Conservation (phyloP, 805 yeast genomes). For the Hanseniaspora occidentalis region DNA sequence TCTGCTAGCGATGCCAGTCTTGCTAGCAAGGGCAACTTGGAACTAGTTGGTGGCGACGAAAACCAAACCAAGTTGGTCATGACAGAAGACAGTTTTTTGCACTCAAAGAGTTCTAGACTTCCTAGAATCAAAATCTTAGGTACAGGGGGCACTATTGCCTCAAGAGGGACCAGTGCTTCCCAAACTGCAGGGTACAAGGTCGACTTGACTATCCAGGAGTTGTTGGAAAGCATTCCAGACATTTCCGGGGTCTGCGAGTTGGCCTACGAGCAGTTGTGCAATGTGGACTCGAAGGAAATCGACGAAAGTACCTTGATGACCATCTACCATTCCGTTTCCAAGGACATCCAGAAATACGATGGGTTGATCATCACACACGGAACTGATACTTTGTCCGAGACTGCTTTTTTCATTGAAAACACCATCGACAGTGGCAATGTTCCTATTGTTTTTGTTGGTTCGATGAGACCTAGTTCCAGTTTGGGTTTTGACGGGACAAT, state of each 20-base stretch:
- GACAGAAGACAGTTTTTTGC: constrained; percentile 5
- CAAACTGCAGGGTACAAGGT: constrained; percentile 44
- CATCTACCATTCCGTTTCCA: constrained; percentile 34
- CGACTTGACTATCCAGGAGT: constrained; percentile 38
- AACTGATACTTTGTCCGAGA: constrained; percentile 59
- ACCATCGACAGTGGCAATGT: constrained; percentile 32
- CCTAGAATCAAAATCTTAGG: constrained; percentile 37
- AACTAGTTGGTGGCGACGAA: not conserved
- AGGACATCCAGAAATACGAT: constrained; percentile 33
- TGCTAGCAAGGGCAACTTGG: too few relatives aligned
- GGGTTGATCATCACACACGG: constrained; percentile 61
- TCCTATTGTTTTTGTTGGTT: constrained; percentile 59
- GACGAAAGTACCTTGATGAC: constrained; percentile 32
- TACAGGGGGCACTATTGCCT: constrained; percentile 50
- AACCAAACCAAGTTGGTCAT: not conserved
- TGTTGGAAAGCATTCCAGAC: constrained; percentile 43
- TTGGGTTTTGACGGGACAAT: constrained; percentile 63
- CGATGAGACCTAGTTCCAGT: constrained; percentile 64
- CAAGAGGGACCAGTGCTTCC: constrained; percentile 34
- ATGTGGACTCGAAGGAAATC: constrained; percentile 49
- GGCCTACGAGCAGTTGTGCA: constrained; percentile 50
- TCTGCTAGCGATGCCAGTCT: constrained; percentile 4
- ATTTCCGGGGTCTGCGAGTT: constrained; percentile 40
- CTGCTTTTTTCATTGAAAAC: constrained; percentile 49
- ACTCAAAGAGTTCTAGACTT: constrained; percentile 7